phyloP scores from a whole-genome alignment of 129 eudicot genomes.

The Lonicera japonica region DNA sequence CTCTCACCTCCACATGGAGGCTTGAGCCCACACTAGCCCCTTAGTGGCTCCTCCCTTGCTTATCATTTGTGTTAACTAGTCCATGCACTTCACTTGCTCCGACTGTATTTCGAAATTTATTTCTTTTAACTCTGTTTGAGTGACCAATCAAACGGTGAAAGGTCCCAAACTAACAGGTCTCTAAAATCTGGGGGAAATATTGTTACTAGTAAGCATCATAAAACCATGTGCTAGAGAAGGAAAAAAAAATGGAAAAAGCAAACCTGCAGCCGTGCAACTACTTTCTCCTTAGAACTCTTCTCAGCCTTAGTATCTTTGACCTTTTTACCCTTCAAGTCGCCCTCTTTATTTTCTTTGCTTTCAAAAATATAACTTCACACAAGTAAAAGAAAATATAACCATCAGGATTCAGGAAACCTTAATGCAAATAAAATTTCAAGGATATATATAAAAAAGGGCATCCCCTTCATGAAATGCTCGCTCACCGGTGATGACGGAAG shows the following conservation, averaged over 20 bases:
- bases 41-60: too few relatives aligned
- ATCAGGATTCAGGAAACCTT: constrained; percentile 12
- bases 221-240: neutral
- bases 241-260: constrained; percentile 5
- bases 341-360: constrained; percentile 51
- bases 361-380: constrained; percentile 68
- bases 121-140: too few relatives aligned
- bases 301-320: constrained; percentile 28
- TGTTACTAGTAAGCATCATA: neutral
- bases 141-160: too few relatives aligned
- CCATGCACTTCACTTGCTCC: too few relatives aligned
- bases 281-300: constrained; percentile 33
- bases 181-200: too few relatives aligned
- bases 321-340: constrained; percentile 29
- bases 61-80: too few relatives aligned
- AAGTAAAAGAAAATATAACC: neutral
- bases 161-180: too few relatives aligned
- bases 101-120: too few relatives aligned
- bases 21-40: too few relatives aligned
- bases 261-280: constrained; percentile 80
- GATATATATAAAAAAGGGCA: neutral
- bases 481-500: constrained; percentile 94
- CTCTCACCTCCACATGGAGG: too few relatives aligned
- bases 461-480: neutral
- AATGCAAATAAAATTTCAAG: neutral